phyloP scores from a whole-genome alignment of 805 yeast genomes.

The Ogataea populi-albae region DNA sequence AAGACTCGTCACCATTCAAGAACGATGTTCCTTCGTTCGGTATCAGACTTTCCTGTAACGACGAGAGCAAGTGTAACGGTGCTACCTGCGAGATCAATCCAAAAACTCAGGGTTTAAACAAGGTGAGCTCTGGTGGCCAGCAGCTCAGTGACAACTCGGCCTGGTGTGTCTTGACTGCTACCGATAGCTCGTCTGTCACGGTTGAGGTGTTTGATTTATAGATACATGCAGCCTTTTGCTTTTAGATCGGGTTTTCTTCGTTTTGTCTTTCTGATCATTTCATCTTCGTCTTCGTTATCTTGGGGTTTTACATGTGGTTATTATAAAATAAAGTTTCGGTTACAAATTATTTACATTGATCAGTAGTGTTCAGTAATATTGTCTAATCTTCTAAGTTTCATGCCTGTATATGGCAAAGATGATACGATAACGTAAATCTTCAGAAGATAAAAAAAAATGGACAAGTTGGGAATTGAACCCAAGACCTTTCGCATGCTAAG shows the following conservation, averaged over 20 bases:
- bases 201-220: constrained; percentile 62
- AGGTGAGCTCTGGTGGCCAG: constrained; percentile 39
- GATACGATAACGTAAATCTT: too few species aligned
- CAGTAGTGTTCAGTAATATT: too few species aligned
- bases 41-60: constrained; percentile 69
- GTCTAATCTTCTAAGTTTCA: too few species aligned
- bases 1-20: constrained; percentile 51
- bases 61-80: constrained; percentile 67
- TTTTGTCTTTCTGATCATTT: neutral
- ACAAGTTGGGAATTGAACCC: constrained; percentile 78
- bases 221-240: constrained; percentile 1
- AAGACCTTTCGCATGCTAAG: constrained; percentile 80
- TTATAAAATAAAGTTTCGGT: too few species aligned
- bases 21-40: constrained; percentile 64
- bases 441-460: constrained; percentile 32
- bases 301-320: constrained; percentile 1
- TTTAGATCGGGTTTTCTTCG: neutral
- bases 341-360: too few species aligned
- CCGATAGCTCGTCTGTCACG: constrained; percentile 57
- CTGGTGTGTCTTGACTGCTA: constrained; percentile 84
- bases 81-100: constrained; percentile 83
- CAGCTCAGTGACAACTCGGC: constrained; percentile 49
- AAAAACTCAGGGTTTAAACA: constrained; percentile 54
- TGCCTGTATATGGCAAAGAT: too few species aligned
- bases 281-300: neutral